These are phyloP conservation scores for Mycena leptocephala DNA, from an alignment of 768 basidiomycete species.

Conservation along the genomic window DNA sequence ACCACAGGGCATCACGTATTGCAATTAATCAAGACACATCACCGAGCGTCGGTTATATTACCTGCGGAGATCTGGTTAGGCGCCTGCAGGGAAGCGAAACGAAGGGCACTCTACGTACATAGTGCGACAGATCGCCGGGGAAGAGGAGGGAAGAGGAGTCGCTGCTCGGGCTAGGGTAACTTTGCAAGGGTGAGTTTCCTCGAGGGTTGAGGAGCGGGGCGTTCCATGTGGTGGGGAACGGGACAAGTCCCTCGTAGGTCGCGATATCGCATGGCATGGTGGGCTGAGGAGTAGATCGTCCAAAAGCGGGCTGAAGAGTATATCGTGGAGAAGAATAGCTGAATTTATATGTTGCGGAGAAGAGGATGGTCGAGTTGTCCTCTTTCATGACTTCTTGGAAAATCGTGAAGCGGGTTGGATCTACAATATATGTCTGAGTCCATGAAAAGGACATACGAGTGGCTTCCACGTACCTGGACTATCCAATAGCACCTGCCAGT, in stretches of 20 bases:
- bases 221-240: too few species aligned
- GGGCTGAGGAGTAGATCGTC: too few species aligned
- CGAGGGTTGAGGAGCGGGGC: not conserved
- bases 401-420: conserved; percentile 78
- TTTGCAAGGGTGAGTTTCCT: conserved; percentile 19
- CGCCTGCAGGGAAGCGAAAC: not conserved
- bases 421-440: conserved; percentile 56
- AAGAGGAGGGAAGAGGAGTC: conserved; percentile 1
- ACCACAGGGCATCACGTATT: too few species aligned
- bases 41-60: too few species aligned
- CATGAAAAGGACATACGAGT: not conserved
- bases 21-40: too few species aligned
- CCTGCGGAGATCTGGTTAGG: too few species aligned
- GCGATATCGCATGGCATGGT: too few species aligned
- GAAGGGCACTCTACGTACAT: not conserved
- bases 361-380: conserved; percentile 54
- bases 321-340: too few species aligned
- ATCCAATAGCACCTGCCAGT: conserved; percentile 73
- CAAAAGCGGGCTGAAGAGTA: too few species aligned
- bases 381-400: conserved; percentile 72
- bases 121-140: not conserved
- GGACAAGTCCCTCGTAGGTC: too few species aligned
- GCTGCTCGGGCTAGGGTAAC: not conserved
- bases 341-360: conserved; percentile 75
- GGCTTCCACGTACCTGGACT: conserved; percentile 69